Evolutionary conservation across 768 basidiomycete species (phyloP).

Genomic region (Boletus speciosus): DNA sequence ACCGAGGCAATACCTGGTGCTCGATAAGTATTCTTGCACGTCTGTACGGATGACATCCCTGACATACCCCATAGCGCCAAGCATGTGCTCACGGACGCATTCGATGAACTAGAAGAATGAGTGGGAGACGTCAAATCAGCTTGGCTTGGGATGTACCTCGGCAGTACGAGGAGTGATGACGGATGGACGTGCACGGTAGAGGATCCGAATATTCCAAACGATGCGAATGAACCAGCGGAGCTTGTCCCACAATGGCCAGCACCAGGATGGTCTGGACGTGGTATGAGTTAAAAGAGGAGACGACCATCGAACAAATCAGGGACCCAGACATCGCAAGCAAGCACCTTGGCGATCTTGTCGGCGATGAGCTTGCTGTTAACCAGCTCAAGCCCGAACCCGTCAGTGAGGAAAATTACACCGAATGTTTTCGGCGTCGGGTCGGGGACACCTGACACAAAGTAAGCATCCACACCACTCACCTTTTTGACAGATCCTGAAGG

Average conservation of each 20-base stretch:
- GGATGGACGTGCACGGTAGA: conserved; percentile 25
- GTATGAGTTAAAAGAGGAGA: conserved; percentile 2
- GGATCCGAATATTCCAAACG: conserved; percentile 16
- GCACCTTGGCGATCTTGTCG: conserved; percentile 44
- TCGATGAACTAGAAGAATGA: conserved; percentile 32
- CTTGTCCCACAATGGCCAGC: conserved; percentile 13
- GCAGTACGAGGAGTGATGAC: conserved; percentile 27
- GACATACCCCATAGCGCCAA: conserved; percentile 43
- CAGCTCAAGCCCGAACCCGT: conserved; percentile 53
- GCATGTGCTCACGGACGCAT: conserved; percentile 34
- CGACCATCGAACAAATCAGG: conserved; percentile 59
- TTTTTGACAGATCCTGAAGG: conserved; percentile 39
- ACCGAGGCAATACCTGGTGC: conserved; percentile 38
- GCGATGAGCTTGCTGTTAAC: conserved; percentile 56
- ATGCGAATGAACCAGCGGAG: conserved; percentile 16
- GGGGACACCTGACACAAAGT: conserved; percentile 35
- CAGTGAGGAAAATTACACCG: conserved; percentile 52
- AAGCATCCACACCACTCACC: conserved; percentile 37
- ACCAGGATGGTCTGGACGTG: conserved; percentile 25
- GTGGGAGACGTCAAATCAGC: not conserved
- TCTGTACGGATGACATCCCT: not conserved
- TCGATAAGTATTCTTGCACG: not conserved
- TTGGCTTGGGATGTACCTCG: conserved; percentile 16
- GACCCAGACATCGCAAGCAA: conserved; percentile 60
- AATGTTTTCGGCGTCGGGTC: conserved; percentile 6